A percentile compares a stretch with the other conserved stretches of the same genome.
Evolutionary conservation across 768 basidiomycete species (phyloP).

Genomic region (Naematelia aurantialba): DNA sequence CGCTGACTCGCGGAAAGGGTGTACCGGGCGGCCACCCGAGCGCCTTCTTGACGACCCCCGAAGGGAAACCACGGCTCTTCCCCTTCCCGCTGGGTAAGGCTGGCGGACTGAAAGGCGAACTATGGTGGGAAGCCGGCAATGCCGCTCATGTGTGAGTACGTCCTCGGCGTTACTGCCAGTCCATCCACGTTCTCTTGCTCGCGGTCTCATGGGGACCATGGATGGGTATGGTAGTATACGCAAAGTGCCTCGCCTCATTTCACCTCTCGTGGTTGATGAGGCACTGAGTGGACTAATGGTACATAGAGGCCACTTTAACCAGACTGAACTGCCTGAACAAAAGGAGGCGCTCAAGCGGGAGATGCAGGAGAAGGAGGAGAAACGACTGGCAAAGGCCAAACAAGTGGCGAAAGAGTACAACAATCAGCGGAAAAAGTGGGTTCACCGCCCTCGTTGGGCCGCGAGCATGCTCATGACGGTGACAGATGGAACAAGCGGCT

Average conservation of each 20-base stretch:
- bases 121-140: slow-evolving; percentile 47
- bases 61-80: slow-evolving; percentile 42
- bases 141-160: slow-evolving; percentile 40
- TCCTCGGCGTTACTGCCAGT: not conserved
- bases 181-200: no score
- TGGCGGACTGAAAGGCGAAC: slow-evolving; percentile 17
- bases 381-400: slow-evolving; percentile 22
- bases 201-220: not conserved
- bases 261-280: not conserved
- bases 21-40: slow-evolving; percentile 29
- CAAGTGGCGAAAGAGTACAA: slow-evolving; percentile 27
- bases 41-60: slow-evolving; percentile 37
- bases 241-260: no score
- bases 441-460: not conserved
- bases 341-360: slow-evolving; percentile 23
- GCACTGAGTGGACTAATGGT: not conserved
- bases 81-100: slow-evolving; percentile 44
- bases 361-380: slow-evolving; percentile 28
- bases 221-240: no score
- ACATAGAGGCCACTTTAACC: slow-evolving; percentile 39
- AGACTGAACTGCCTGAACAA: slow-evolving; percentile 32
- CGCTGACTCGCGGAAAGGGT: not conserved
- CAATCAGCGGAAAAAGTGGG: slow-evolving; percentile 29
- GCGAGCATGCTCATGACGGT: not conserved
- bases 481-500: slow-evolving; percentile 38